Evolutionary conservation across 2,329 filamentous ascomycete species (phyloP).

Genomic region (Alternaria arborescens): DNA sequence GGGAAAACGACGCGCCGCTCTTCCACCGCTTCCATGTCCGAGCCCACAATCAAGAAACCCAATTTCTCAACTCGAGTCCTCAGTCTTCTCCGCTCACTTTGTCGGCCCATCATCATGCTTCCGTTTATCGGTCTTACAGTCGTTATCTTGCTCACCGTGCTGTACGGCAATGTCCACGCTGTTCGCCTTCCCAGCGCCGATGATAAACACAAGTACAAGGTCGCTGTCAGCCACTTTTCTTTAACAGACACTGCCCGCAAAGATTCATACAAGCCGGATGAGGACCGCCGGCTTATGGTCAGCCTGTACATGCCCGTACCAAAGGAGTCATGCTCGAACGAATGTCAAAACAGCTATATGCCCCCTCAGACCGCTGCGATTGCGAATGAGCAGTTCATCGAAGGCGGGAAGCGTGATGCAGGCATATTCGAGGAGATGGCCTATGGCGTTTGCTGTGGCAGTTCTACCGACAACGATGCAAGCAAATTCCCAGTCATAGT

Average conservation of each 20-base stretch:
- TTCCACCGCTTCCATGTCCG: background rate
- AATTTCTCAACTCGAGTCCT: background rate
- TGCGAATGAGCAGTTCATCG: conserved; percentile 35
- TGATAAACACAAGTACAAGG: conserved; percentile 22
- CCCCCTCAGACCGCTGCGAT: conserved; percentile 23
- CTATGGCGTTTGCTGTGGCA: conserved; percentile 28
- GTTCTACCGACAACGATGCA: conserved; percentile 13
- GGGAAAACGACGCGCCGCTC: background rate
- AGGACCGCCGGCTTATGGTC: conserved; percentile 26
- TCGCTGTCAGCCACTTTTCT: conserved; percentile 26
- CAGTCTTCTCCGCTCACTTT: background rate
- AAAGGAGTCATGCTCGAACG: conserved; percentile 14
- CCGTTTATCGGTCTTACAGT: background rate
- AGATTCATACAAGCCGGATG: conserved; percentile 5
- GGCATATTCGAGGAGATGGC: conserved; percentile 32
- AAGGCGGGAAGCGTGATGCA: conserved; percentile 18
- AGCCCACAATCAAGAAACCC: background rate
- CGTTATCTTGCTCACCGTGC: background rate
- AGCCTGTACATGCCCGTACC: conserved; percentile 36
- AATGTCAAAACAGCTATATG: conserved; percentile 35
- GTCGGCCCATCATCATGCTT: background rate
- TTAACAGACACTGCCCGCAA: conserved; percentile 17
- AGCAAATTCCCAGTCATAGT: conserved; percentile 43
- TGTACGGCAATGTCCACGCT: conserved; percentile 7
- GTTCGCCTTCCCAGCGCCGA: conserved; percentile 27